Evolutionary conservation across 257 asterid genomes (phyloP), one percentile per base, ranked within the genome.

Genomic region (Plantago ovata): DNA sequence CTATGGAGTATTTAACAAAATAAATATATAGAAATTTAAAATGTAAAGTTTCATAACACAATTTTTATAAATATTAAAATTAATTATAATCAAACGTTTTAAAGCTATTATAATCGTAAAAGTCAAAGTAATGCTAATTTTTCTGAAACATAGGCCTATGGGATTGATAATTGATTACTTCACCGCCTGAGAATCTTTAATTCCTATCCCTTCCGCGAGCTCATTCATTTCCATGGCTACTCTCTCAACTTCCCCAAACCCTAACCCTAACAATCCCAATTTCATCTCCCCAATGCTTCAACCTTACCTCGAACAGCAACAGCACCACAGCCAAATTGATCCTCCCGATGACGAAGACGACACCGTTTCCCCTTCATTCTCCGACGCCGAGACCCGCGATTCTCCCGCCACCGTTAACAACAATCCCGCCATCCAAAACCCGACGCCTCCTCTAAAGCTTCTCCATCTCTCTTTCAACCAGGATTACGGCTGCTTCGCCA

Each of bases 391-490:
- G n/a, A n/a, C n/a, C n/a, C n/a, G n/a, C n/a, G n/a, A 50, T 38
- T 1, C 67, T 13, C 71, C 64, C 41, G 13, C 51, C 15, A 7
- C 45, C 54, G 9, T 7, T 55, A 13, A n/a, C n/a, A n/a, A 41
- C 41, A 56, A 51, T 41, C 60, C 71, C 19, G 6, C 61, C 41
- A 61, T 61, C 55, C 63, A 72, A 15, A 61, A 64, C 15, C 58
- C 65, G 0, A 61, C 9, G 61, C 46, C 72, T n/a, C n/a, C n/a
- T 9, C 67, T 62, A 76, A 48, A 66, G 63, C 81, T 89, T 57
- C 94, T 89, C 28, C 95, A 89, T 64, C 81, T 84, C 33, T 86
- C 97, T 0, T 93, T 88, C 83, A 92, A 92, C 72, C 98, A 92
- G 72, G 95, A 92, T 67, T 78, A 85, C 51, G 85, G 91, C 7